phyloP scores from a whole-genome alignment of 345 rosid genomes.

The Lepidium africanum region DNA sequence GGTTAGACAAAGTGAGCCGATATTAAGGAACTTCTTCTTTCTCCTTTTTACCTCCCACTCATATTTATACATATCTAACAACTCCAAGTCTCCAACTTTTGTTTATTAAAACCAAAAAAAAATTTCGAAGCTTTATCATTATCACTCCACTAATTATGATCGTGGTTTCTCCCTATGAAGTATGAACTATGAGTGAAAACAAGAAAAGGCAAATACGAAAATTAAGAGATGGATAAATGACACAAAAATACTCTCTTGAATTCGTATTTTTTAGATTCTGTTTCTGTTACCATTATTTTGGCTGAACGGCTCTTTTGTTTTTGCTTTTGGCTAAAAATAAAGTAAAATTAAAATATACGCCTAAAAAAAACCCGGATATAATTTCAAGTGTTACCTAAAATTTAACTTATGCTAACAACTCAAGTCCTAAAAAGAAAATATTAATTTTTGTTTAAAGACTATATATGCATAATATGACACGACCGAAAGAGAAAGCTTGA shows the following conservation, averaged over 20 bases:
- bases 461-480: background rate
- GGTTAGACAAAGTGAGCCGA: slow-evolving; percentile 22
- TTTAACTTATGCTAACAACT: too few species aligned
- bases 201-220: background rate
- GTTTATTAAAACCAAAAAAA: too few species aligned
- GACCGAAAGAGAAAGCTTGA: background rate
- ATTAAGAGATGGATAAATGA: background rate
- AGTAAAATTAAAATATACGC: too few species aligned
- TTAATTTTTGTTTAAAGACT: background rate
- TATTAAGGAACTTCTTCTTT: slow-evolving; percentile 26
- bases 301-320: too few species aligned
- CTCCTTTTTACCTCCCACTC: slow-evolving; percentile 29
- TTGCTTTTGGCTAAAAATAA: too few species aligned
- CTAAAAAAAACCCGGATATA: too few species aligned
- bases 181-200: background rate
- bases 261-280: background rate
- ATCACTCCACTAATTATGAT: slow-evolving; percentile 6
- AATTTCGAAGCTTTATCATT: slow-evolving; percentile 3
- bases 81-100: background rate
- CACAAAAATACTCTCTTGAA: background rate
- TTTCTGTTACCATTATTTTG: too few species aligned
- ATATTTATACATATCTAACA: slow-evolving; percentile 13
- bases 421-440: too few species aligned
- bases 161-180: slow-evolving; percentile 17
- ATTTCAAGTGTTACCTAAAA: too few species aligned